Conservation (phyloP, 441 rosid genomes). For the Manihot esculenta region DNA sequence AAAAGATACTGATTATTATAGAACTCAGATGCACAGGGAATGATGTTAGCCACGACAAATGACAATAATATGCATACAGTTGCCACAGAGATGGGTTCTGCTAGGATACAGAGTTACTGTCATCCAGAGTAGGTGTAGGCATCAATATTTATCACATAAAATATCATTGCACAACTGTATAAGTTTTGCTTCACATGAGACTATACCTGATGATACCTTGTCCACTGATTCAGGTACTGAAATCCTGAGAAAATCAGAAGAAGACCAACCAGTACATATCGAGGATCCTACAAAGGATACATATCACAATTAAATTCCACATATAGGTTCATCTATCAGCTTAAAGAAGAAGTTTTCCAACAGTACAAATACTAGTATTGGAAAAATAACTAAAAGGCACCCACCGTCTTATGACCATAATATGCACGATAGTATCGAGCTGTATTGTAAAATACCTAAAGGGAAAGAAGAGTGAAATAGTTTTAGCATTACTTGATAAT, state of each 20-base stretch:
- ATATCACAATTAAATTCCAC: conserved; percentile 6
- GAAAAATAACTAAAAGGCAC: conserved; percentile 20
- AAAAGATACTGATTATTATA: too few species aligned
- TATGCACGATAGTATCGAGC: conserved; percentile 87
- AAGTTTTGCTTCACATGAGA: conserved; percentile 6
- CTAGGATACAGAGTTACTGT: too few species aligned
- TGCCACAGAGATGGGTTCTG: background rate
- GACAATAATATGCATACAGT: background rate
- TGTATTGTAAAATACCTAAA: conserved; percentile 83
- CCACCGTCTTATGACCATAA: conserved; percentile 93
- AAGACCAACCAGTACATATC: conserved; percentile 83
- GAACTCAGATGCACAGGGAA: background rate
- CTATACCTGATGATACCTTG: conserved; percentile 85
- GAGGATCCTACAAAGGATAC: conserved; percentile 64
- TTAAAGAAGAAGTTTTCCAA: conserved; percentile 8
- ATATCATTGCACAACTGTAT: conserved; percentile 9
- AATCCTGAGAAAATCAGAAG: conserved; percentile 76
- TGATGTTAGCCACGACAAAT: background rate
- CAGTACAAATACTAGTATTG: conserved; percentile 4
- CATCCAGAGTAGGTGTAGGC: background rate
- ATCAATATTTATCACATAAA: conserved; percentile 11
- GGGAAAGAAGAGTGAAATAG: conserved; percentile 1
- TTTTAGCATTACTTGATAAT: conserved; percentile 4
- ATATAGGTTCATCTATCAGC: background rate
- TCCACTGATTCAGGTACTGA: conserved; percentile 76